Evolutionary conservation across 768 basidiomycete genomes (phyloP).

Genomic region (Mycena belliarum): DNA sequence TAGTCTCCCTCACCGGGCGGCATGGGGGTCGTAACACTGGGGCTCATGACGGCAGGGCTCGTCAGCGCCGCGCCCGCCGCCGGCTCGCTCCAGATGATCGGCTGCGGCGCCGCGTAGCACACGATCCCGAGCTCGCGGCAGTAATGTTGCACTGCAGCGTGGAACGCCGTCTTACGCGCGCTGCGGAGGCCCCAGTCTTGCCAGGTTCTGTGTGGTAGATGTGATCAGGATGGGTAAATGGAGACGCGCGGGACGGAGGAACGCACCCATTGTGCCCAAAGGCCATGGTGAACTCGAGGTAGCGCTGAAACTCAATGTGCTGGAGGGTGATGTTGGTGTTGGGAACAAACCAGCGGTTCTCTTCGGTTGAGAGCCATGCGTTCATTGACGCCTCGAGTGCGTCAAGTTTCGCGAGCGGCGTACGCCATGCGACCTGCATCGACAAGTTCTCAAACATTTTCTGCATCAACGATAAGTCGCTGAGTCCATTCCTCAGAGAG

Average conservation of each 20-base stretch:
- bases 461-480: slow-evolving; percentile 31
- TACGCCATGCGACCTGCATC: slow-evolving; percentile 77
- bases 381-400: slow-evolving; percentile 66
- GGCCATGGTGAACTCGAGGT: slow-evolving; percentile 67
- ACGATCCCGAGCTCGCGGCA: slow-evolving; percentile 69
- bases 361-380: slow-evolving; percentile 76
- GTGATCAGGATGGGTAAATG: background rate
- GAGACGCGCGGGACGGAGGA: background rate
- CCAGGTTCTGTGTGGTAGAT: slow-evolving; percentile 43
- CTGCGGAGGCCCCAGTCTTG: slow-evolving; percentile 43
- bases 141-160: slow-evolving; percentile 75
- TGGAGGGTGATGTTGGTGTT: slow-evolving; percentile 64
- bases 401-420: slow-evolving; percentile 71
- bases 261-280: slow-evolving; percentile 56
- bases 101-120: slow-evolving; percentile 60
- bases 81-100: slow-evolving; percentile 48
- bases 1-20: background rate
- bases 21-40: background rate
- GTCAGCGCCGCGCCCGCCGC: slow-evolving; percentile 2
- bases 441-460: slow-evolving; percentile 69
- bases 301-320: slow-evolving; percentile 64
- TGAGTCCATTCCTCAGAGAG: background rate
- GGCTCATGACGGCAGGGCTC: slow-evolving; percentile 7
- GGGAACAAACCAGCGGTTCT: slow-evolving; percentile 78
- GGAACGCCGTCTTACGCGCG: slow-evolving; percentile 72